These are phyloP conservation scores for Entoloma clypeatum DNA, from an alignment of 1,284 basidiomycete genomes.

Conservation along the genomic window DNA sequence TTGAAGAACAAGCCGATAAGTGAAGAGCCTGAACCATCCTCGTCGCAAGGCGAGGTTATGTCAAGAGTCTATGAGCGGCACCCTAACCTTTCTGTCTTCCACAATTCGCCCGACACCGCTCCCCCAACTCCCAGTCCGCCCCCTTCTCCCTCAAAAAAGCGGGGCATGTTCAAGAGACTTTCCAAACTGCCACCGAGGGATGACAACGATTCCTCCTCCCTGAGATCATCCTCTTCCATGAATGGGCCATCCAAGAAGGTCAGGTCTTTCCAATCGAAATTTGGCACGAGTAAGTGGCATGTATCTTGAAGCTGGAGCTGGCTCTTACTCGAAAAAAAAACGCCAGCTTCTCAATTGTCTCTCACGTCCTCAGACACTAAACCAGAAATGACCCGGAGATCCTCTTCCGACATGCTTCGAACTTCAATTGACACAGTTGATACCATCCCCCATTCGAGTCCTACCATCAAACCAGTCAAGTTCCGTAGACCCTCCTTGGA, in stretches of 20 bases:
- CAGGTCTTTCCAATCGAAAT: constrained; percentile 41
- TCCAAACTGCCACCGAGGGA: constrained; percentile 33
- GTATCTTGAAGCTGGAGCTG: constrained; percentile 1
- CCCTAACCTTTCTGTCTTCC: constrained; percentile 57
- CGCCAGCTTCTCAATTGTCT: constrained; percentile 45
- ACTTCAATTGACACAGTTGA: constrained; percentile 19
- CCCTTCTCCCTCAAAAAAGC: constrained; percentile 42
- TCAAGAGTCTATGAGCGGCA: constrained; percentile 52
- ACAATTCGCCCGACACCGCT: constrained; percentile 36
- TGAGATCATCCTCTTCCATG: constrained; percentile 34
- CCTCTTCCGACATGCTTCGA: constrained; percentile 30
- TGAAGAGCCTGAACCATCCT: constrained; percentile 34
- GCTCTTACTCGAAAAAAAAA: not conserved
- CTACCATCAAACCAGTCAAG: constrained; percentile 25
- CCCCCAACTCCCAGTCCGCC: constrained; percentile 43
- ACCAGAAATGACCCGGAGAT: constrained; percentile 21
- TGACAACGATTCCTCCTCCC: constrained; percentile 33
- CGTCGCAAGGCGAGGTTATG: constrained; percentile 42
- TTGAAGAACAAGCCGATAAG: constrained; percentile 44
- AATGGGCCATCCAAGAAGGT: constrained; percentile 51
- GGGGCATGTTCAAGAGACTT: constrained; percentile 41
- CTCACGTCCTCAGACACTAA: constrained; percentile 36
- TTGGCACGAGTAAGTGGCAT: constrained; percentile 37
- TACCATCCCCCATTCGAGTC: constrained; percentile 18
- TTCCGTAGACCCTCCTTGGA: constrained; percentile 33